Conservation (phyloP, 768 basidiomycete species). For the Lactarius vividus region DNA sequence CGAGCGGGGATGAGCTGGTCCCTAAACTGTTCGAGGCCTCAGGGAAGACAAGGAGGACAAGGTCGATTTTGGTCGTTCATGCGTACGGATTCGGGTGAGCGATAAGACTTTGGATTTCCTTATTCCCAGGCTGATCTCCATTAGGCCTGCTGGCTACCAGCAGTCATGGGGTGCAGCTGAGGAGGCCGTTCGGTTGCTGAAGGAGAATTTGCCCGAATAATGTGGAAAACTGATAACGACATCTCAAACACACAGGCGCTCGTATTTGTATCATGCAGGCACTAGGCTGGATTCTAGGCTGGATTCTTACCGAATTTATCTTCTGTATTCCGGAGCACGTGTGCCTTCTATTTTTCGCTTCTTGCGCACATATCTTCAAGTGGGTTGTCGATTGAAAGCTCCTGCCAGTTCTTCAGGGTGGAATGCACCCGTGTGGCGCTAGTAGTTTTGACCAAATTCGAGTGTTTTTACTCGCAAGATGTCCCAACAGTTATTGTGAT, state of each 20-base stretch:
- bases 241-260: background rate
- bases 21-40: constrained; percentile 26
- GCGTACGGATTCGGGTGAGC: constrained; percentile 60
- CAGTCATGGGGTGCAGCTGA: constrained; percentile 34
- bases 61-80: constrained; percentile 45
- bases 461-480: background rate
- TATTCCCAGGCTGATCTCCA: background rate
- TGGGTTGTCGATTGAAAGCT: background rate
- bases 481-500: background rate
- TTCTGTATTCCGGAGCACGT: background rate
- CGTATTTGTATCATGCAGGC: background rate
- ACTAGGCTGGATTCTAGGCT: background rate
- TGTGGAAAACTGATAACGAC: background rate
- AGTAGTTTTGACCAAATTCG: background rate
- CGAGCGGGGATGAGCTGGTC: constrained; percentile 33
- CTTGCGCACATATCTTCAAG: background rate
- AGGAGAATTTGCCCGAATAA: constrained; percentile 17
- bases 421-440: background rate
- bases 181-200: constrained; percentile 29
- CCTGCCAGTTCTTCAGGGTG: background rate
- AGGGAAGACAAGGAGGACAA: constrained; percentile 27
- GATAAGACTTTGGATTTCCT: constrained; percentile 24
- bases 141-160: constrained; percentile 34
- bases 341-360: background rate
- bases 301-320: background rate